A percentile compares a stretch with the other conserved stretches of the same genome.
Conservation (phyloP, 2,329 filamentous ascomycete species). For the Fonsecaea erecta region DNA sequence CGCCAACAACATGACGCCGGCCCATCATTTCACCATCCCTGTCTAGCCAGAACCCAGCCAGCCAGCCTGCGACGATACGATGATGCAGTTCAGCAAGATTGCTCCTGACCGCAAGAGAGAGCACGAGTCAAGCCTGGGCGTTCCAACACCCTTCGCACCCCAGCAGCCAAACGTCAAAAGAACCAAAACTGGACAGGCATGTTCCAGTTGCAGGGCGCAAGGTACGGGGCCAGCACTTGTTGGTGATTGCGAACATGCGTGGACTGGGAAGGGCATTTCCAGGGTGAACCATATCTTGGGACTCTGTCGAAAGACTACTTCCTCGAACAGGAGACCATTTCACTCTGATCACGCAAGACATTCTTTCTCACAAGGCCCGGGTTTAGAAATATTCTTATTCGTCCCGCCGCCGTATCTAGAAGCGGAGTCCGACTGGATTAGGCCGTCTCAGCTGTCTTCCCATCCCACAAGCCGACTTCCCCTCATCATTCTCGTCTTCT, state of each 20-base stretch:
- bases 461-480: background rate
- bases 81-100: constrained; percentile 23
- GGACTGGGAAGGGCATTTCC: no score
- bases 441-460: background rate
- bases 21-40: background rate
- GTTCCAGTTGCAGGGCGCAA: constrained; percentile 24
- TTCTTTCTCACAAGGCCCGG: background rate
- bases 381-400: background rate
- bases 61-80: constrained; percentile 6
- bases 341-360: background rate
- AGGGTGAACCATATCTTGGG: no score
- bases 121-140: background rate
- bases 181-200: constrained; percentile 28
- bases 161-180: constrained; percentile 12
- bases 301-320: no score
- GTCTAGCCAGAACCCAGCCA: background rate
- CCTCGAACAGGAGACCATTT: background rate
- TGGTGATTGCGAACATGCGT: no score
- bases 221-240: background rate
- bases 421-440: background rate
- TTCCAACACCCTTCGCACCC: background rate
- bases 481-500: background rate
- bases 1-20: constrained; percentile 1
- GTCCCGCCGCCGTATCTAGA: background rate
- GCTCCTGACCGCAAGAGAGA: constrained; percentile 18